A percentile compares a stretch with the other conserved stretches of the same genome.
phyloP scores from a whole-genome alignment of 1,284 basidiomycete genomes.

The Ustilago bromivora region DNA sequence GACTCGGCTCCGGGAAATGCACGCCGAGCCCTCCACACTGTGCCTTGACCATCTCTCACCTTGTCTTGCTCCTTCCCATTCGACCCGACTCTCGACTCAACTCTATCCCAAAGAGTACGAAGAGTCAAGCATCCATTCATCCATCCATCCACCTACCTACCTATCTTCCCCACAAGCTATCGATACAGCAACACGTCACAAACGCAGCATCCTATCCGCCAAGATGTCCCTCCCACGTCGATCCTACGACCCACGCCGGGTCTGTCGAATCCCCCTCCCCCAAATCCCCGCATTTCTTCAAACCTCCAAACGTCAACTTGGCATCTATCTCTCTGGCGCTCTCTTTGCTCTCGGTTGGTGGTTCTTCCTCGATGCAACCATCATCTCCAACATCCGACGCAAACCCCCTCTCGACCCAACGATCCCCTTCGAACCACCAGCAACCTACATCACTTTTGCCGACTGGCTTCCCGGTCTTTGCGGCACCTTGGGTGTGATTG shows the following conservation, averaged over 20 bases:
- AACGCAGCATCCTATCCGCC: neutral
- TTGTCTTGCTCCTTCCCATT: neutral
- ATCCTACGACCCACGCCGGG: slow-evolving; percentile 87
- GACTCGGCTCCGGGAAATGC: slow-evolving; percentile 19
- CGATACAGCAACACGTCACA: neutral
- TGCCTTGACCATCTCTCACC: neutral
- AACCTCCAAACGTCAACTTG: slow-evolving; percentile 79
- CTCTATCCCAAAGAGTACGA: neutral
- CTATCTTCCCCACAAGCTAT: neutral
- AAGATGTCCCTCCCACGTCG: slow-evolving; percentile 78
- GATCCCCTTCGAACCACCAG: slow-evolving; percentile 78
- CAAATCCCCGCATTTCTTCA: slow-evolving; percentile 67
- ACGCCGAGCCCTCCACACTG: slow-evolving; percentile 13
- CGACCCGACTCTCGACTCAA: neutral
- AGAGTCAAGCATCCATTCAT: neutral
- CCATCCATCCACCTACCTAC: neutral
- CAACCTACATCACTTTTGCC: slow-evolving; percentile 87
- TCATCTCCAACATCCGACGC: slow-evolving; percentile 77
- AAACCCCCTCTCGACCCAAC: slow-evolving; percentile 77
- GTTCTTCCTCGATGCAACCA: slow-evolving; percentile 93
- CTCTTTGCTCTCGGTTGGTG: slow-evolving; percentile 93
- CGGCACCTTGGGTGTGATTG: slow-evolving; percentile 90
- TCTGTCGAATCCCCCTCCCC: slow-evolving; percentile 75
- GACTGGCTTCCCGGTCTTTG: slow-evolving; percentile 97
- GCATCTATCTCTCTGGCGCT: slow-evolving; percentile 90